Conservation (phyloP, 148 eudicot genomes). For the Pouteria glomerata region DNA sequence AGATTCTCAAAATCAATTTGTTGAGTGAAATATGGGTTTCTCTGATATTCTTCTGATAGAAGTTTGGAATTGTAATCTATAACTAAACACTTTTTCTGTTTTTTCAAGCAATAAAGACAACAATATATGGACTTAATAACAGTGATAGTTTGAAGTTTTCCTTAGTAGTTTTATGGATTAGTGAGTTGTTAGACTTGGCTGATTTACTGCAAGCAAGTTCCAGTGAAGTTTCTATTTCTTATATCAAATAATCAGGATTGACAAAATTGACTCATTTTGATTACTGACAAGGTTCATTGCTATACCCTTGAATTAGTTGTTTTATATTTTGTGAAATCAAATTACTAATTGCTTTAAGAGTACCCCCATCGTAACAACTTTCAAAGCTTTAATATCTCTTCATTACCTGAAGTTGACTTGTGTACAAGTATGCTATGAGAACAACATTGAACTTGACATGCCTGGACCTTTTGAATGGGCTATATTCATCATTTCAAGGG, state of each 20-base stretch:
- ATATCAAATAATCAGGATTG: not conserved
- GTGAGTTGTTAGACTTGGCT: not conserved
- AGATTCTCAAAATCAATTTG: not conserved
- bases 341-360: no score
- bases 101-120: not conserved
- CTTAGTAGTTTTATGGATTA: not conserved
- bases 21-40: not conserved
- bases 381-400: not conserved
- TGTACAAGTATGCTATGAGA: not conserved
- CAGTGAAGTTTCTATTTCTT: not conserved
- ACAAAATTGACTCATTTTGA: not conserved
- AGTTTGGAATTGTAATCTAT: not conserved
- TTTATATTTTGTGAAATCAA: no score
- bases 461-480: no score
- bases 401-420: not conserved
- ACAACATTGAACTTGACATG: no score
- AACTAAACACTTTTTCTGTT: not conserved
- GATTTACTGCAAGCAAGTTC: not conserved
- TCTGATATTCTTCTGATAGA: not conserved
- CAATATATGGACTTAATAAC: no score
- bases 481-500: no score
- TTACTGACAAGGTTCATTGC: no score
- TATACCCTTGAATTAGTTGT: no score
- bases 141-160: not conserved
- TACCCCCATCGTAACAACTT: no score